These are phyloP conservation scores for Exophiala bonariae DNA, from an alignment of 2,329 filamentous ascomycete genomes.

Conservation along the genomic window DNA sequence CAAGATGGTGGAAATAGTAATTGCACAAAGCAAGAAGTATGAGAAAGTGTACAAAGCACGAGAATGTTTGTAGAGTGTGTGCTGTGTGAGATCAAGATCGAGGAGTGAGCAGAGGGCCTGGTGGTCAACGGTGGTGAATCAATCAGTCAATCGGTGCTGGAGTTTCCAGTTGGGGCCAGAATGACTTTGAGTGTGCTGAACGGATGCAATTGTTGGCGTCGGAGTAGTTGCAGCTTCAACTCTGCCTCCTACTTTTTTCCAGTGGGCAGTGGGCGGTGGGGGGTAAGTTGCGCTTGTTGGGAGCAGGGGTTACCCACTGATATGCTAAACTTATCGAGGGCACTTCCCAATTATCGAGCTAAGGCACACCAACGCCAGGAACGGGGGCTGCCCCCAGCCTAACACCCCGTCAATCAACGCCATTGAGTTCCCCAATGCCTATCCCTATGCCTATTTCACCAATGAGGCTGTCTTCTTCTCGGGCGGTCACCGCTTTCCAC, in stretches of 20 bases:
- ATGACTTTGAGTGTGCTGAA: constrained; percentile 4
- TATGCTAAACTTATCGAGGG: constrained; percentile 22
- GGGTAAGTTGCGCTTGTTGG: constrained; percentile 13
- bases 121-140: too few relatives aligned
- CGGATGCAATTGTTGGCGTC: constrained; percentile 19
- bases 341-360: not conserved
- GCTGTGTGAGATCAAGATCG: not conserved
- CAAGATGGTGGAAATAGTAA: constrained; percentile 3
- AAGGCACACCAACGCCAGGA: constrained; percentile 18
- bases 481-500: not conserved
- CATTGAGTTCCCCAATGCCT: too few relatives aligned
- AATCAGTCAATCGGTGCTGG: too few relatives aligned
- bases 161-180: constrained; percentile 14
- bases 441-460: not conserved
- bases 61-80: not conserved
- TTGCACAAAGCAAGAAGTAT: not conserved
- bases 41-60: not conserved
- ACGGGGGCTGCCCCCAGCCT: constrained; percentile 5
- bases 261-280: not conserved
- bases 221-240: constrained; percentile 15
- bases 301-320: constrained; percentile 13
- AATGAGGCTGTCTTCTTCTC: not conserved
- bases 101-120: too few relatives aligned
- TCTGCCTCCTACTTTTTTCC: constrained; percentile 13
- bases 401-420: too few relatives aligned